These are phyloP conservation scores for Leccinum variicolor DNA, from an alignment of 768 basidiomycete genomes.

Conservation along the genomic window DNA sequence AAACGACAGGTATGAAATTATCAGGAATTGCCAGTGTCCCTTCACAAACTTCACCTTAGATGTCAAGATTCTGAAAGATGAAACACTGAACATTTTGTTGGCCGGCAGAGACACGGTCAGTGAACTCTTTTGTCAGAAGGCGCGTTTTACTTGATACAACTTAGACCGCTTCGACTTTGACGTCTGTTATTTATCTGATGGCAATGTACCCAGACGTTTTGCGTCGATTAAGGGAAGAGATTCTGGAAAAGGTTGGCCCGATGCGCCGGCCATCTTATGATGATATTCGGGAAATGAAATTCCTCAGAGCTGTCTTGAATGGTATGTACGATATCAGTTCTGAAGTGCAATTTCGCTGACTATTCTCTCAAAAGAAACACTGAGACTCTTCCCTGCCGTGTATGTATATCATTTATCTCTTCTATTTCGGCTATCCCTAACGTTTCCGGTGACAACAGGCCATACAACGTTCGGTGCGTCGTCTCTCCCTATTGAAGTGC, in stretches of 20 bases:
- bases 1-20: constrained; percentile 33
- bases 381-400: constrained; percentile 34
- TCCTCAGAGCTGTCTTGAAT: constrained; percentile 42
- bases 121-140: neutral
- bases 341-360: neutral
- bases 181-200: constrained; percentile 44
- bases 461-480: constrained; percentile 31
- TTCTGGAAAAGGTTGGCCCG: constrained; percentile 36
- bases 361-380: constrained; percentile 23
- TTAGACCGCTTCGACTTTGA: constrained; percentile 44
- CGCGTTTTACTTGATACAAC: neutral
- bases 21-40: neutral
- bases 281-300: constrained; percentile 42
- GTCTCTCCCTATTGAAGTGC: neutral
- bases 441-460: constrained; percentile 16
- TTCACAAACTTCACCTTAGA: constrained; percentile 11
- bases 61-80: constrained; percentile 35
- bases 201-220: constrained; percentile 43
- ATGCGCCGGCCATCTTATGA: constrained; percentile 37
- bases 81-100: constrained; percentile 42
- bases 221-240: constrained; percentile 39
- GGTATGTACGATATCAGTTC: constrained; percentile 25
- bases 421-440: neutral
- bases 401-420: neutral
- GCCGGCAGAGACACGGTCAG: constrained; percentile 44